Evolutionary conservation across 257 asterid species (phyloP).

Genomic region (Plantago elongata): DNA sequence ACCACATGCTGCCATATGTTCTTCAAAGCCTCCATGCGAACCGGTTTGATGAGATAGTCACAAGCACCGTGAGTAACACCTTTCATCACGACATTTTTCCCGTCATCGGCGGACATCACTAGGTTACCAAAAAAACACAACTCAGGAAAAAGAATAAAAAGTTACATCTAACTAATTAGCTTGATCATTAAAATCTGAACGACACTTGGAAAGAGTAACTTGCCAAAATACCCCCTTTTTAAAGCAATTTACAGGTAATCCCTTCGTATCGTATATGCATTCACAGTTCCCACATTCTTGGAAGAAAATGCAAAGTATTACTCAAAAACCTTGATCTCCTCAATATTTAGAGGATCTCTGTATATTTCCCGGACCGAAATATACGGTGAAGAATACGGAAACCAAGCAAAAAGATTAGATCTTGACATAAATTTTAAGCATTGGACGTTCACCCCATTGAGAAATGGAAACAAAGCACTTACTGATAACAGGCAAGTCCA

Average conservation of each 20-base stretch:
- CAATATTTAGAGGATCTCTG: too few species aligned
- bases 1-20: constrained; percentile 98
- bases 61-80: constrained; percentile 96
- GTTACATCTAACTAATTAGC: background rate
- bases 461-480: constrained; percentile 23
- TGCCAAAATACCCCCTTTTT: background rate
- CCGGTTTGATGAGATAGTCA: constrained; percentile 91
- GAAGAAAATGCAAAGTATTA: too few species aligned
- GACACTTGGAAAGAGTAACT: background rate
- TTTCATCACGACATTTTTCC: constrained; percentile 86
- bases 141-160: constrained; percentile 7
- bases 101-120: constrained; percentile 99
- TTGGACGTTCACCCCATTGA: too few species aligned
- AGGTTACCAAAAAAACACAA: constrained; percentile 6
- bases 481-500: constrained; percentile 98
- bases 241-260: background rate
- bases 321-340: too few species aligned
- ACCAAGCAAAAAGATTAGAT: too few species aligned
- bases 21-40: constrained; percentile 88
- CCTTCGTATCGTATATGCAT: too few species aligned
- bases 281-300: background rate
- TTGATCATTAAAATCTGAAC: background rate
- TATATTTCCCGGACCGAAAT: too few species aligned
- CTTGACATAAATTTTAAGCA: too few species aligned
- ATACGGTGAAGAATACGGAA: too few species aligned